phyloP scores from a whole-genome alignment of 2,329 filamentous ascomycete genomes.

The Xylaria sp. region DNA sequence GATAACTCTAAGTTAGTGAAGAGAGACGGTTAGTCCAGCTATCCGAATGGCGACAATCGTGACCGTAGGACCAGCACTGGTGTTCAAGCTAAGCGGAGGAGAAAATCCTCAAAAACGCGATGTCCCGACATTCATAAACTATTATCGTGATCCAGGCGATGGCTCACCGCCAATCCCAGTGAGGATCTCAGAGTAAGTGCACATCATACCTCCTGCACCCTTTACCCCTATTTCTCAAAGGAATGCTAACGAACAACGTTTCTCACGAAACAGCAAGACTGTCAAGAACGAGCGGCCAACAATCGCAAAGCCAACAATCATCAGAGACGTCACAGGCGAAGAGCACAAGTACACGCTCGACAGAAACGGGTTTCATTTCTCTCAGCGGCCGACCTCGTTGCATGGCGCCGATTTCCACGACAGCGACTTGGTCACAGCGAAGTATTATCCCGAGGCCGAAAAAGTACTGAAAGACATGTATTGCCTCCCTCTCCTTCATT shows the following conservation, averaged over 20 bases:
- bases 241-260: constrained; percentile 19
- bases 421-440: constrained; percentile 67
- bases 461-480: constrained; percentile 68
- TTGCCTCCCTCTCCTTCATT: constrained; percentile 29
- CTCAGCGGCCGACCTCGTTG: constrained; percentile 48
- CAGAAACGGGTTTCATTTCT: constrained; percentile 56
- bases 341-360: constrained; percentile 56
- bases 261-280: constrained; percentile 41
- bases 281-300: constrained; percentile 56
- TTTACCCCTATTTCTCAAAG: neutral
- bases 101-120: constrained; percentile 34
- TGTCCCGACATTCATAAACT: constrained; percentile 46
- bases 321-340: constrained; percentile 54
- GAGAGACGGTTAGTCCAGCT: neutral
- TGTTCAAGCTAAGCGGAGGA: constrained; percentile 14
- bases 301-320: constrained; percentile 57
- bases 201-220: no score
- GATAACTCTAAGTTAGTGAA: neutral
- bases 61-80: constrained; percentile 17
- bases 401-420: constrained; percentile 54
- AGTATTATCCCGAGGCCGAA: constrained; percentile 80
- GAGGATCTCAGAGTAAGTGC: constrained; percentile 45
- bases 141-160: constrained; percentile 48
- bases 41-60: constrained; percentile 30
- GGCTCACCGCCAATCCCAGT: constrained; percentile 46